A percentile compares a stretch with the other conserved stretches of the same genome.
Conservation (phyloP, 768 basidiomycete species). For the Rhizopogon vesiculosus region DNA sequence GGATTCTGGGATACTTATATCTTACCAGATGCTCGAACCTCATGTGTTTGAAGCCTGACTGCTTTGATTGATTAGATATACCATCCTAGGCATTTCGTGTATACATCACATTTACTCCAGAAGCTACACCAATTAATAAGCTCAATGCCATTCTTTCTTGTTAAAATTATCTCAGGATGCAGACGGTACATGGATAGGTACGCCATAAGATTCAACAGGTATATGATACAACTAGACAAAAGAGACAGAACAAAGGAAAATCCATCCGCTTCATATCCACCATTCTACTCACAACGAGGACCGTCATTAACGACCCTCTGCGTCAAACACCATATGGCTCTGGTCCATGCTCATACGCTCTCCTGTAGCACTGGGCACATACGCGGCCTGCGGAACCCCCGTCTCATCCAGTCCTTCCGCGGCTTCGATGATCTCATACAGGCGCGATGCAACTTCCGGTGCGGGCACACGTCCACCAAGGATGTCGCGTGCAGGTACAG, state of each 20-base stretch:
- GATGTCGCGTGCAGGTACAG: slow-evolving; percentile 85
- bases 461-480: slow-evolving; percentile 92
- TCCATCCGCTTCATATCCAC: background rate
- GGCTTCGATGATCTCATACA: slow-evolving; percentile 97
- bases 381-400: slow-evolving; percentile 72
- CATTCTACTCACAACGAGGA: background rate
- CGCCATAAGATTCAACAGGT: background rate
- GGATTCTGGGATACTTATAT: slow-evolving; percentile 86
- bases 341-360: slow-evolving; percentile 47
- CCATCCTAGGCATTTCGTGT: background rate
- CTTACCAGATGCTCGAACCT: background rate
- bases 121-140: background rate
- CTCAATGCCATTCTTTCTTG: too few relatives aligned
- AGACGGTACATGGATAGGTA: background rate
- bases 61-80: background rate
- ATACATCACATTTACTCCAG: background rate
- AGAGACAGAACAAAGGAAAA: background rate
- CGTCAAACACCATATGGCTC: slow-evolving; percentile 69
- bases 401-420: slow-evolving; percentile 90
- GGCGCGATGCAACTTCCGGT: slow-evolving; percentile 88
- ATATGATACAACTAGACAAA: background rate
- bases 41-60: background rate
- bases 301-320: slow-evolving; percentile 39
- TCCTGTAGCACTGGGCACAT: slow-evolving; percentile 66
- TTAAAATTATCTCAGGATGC: too few relatives aligned